Percentiles rank a stretch among this genome's conserved stretches.
phyloP scores from a whole-genome alignment of 202 grass and related monocot species.

The Panicum hallii region DNA sequence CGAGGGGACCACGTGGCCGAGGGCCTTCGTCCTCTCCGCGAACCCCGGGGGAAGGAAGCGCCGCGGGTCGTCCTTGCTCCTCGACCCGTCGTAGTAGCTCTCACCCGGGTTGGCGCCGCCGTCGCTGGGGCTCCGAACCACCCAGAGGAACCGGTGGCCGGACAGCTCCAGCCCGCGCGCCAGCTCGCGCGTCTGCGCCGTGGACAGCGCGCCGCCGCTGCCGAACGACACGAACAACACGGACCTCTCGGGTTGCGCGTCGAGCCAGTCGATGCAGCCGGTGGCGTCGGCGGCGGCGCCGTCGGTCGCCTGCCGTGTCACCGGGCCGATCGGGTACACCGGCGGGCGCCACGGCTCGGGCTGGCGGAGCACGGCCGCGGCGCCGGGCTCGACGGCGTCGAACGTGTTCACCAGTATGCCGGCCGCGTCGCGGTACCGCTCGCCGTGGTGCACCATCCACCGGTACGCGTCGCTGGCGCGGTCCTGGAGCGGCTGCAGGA shows the following conservation, averaged over 20 bases:
- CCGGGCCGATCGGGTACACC: slow-evolving; percentile 48
- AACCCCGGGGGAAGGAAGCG: slow-evolving; percentile 55
- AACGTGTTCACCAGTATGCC: slow-evolving; percentile 60
- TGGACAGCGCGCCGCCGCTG: slow-evolving; percentile 50
- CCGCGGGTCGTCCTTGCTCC: slow-evolving; percentile 42
- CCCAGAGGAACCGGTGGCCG: slow-evolving; percentile 55
- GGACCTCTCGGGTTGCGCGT: slow-evolving; percentile 47
- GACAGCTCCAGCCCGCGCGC: slow-evolving; percentile 48
- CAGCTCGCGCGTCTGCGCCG: slow-evolving; percentile 48
- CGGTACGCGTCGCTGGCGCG: slow-evolving; percentile 40
- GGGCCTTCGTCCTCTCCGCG: slow-evolving; percentile 34
- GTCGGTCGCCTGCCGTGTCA: not conserved
- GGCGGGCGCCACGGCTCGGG: slow-evolving; percentile 24
- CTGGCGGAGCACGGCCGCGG: slow-evolving; percentile 15
- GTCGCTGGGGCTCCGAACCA: slow-evolving; percentile 46
- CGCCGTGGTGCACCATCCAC: slow-evolving; percentile 48
- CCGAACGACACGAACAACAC: slow-evolving; percentile 67
- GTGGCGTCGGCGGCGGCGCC: not conserved
- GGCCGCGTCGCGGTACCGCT: slow-evolving; percentile 41
- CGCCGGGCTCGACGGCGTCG: slow-evolving; percentile 44
- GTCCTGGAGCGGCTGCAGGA: slow-evolving; percentile 51
- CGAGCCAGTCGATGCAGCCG: slow-evolving; percentile 53
- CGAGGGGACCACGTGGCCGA: slow-evolving; percentile 38
- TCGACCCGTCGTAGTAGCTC: slow-evolving; percentile 45
- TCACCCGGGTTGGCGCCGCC: slow-evolving; percentile 10